Evolutionary conservation across 2,329 filamentous ascomycete species (phyloP), one percentile per base, ranked within the genome.

Genomic region (Alternaria gansuensis): DNA sequence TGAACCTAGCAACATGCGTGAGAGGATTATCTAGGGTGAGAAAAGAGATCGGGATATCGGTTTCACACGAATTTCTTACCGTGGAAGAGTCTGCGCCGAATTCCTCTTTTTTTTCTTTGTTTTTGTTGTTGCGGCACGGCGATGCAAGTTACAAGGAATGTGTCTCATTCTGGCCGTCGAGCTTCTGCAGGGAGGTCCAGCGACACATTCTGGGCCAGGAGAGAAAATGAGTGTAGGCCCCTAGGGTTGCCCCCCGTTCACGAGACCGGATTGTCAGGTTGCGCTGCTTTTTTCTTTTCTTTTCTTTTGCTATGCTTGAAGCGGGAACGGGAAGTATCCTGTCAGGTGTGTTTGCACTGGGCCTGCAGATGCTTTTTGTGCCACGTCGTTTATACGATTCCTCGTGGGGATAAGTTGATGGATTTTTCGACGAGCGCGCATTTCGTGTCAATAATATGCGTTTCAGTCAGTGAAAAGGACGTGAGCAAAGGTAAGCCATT

Each of bases 301-400:
- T 17, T 17, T 17, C 17, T 17, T 17, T 17, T 17, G 17, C 17
- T 17, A 17, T 17, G 17, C 17, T 17, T 13, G 14, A 23, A 26
- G 21, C 17, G 26, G 44, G 21, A 48, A 34, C 29, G 31, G 21
- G 14, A 48, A 34, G 8, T 29, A 11, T 48, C 29, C 31, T 48
- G 34, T 48, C 33, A 4, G 31, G 31, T n/a, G 31, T n/a, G 44
- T 21, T 36, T 48, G 29, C 33, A 17, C 28, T 17, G 44, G 29
- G 24, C 29, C 44, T 48, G 44, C 44, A 48, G 29, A 48, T 34
- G 13, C 17, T 48, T 33, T 33, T 33, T 33, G 44, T 48, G 13
- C 29, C 29, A 48, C 21, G 44, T 34, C 13, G 44, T 21, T 34
- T 48, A 3, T 21, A n/a, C 17, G 14, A 13, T 34, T 48, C 21